A percentile compares a stretch with the other conserved stretches of the same genome.
Conservation (phyloP, 768 basidiomycete species). For the Lactarius akahatsu region DNA sequence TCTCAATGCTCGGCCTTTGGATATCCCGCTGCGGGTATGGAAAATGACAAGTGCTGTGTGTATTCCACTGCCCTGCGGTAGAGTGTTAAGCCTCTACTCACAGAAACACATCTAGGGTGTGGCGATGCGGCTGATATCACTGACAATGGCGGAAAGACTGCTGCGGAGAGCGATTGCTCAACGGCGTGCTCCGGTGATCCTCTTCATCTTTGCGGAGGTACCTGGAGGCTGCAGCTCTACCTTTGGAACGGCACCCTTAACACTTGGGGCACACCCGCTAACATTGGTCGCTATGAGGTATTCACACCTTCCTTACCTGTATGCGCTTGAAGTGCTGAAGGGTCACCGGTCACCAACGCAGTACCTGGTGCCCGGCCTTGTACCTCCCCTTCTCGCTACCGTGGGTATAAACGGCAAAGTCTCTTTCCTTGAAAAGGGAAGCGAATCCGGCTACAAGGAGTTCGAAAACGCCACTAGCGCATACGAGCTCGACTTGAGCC, state of each 20-base stretch:
- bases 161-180: conserved; percentile 42
- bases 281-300: conserved; percentile 71
- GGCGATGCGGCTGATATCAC: conserved; percentile 62
- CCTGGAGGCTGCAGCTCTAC: conserved; percentile 45
- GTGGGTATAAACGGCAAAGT: conserved; percentile 81
- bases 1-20: conserved; percentile 69
- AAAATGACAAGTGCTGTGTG: conserved; percentile 74
- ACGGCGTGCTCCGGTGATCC: conserved; percentile 72
- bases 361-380: conserved; percentile 55
- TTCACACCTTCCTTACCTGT: conserved; percentile 26
- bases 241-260: conserved; percentile 42
- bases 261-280: conserved; percentile 62
- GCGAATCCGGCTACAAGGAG: conserved; percentile 62
- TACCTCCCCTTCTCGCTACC: conserved; percentile 72
- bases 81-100: conserved; percentile 1
- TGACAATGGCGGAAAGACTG: conserved; percentile 36
- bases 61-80: conserved; percentile 21
- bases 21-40: conserved; percentile 68
- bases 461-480: conserved; percentile 69
- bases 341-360: conserved; percentile 24
- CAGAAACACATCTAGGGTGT: conserved; percentile 48
- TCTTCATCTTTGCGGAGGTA: conserved; percentile 65
- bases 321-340: background rate
- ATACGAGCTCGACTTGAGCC: conserved; percentile 69
- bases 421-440: conserved; percentile 71